A percentile compares a stretch with the other conserved stretches of the same genome.
Evolutionary conservation across 1,139 yeast species (phyloP).

Genomic region (Kodamaea anthophila): DNA sequence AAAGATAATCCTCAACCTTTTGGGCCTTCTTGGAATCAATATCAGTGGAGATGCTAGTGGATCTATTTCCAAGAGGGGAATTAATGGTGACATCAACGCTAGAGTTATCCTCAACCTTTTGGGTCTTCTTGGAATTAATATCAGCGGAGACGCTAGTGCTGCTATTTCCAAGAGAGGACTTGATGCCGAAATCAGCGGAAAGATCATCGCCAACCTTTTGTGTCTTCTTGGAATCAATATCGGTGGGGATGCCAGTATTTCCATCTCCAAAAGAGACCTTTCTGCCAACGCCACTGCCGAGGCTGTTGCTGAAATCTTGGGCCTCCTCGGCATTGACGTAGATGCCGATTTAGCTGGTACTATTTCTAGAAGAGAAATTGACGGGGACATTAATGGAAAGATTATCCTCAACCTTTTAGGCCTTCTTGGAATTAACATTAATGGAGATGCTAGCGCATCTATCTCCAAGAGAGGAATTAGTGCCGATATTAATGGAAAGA

Average conservation of each 20-base stretch:
- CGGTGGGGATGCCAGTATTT: constrained; percentile 7
- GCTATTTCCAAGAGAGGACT: constrained; percentile 2
- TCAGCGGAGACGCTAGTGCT: constrained; percentile 8
- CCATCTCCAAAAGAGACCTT: constrained; percentile 7
- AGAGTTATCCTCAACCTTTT: constrained; percentile 1
- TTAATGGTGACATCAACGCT: constrained; percentile 8
- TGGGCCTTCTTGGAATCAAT: constrained; percentile 10
- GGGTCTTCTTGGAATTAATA: constrained; percentile 2
- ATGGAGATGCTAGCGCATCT: constrained; percentile 8
- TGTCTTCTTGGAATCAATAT: constrained; percentile 3
- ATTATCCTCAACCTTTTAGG: constrained; percentile 6
- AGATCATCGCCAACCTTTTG: constrained; percentile 5
- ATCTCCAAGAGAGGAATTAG: constrained; percentile 6
- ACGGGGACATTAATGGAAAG: constrained; percentile 7
- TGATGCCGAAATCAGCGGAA: constrained; percentile 9
- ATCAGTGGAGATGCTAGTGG: constrained; percentile 5
- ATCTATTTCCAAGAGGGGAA: constrained; percentile 17
- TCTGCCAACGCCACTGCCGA: constrained; percentile 5
- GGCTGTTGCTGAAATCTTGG: constrained; percentile 4
- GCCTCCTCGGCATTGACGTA: constrained; percentile 3
- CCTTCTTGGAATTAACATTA: constrained; percentile 5
- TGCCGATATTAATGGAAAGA: constrained; percentile 3
- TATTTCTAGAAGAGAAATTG: constrained; percentile 7
- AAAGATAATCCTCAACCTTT: constrained; percentile 8
- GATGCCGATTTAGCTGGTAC: constrained; percentile 8